Base-by-base conservation (phyloP, 805 yeast genomes). In the Blastobotrys chiropterorum region DNA sequence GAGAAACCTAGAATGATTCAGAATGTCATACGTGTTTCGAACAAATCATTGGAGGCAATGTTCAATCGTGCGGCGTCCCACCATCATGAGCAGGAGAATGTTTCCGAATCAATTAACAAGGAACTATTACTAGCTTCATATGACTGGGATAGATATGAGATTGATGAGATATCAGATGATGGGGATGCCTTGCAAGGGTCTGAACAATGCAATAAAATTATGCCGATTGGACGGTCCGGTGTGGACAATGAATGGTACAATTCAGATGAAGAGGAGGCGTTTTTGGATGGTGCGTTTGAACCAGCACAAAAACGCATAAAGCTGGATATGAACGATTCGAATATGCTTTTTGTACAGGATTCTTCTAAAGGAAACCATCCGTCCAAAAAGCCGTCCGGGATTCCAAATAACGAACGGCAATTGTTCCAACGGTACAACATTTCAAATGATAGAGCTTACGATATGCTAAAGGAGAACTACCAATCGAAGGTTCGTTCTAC, bases 401-500 rank as follows among this genome's bases (percentile, higher is more conserved):
- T 79, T 4, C 86, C 90, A 2, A 67, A 75, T 1, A 77, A 72
- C 53, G 86, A 83, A 46, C 76, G 76, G 55, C 64, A 73, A 26
- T 60, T 88, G 17, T 75, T 77, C 38, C 66, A 75, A 53, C 83
- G 85, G 57, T 89, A 86, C 69, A 86, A 87, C 65, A 77, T 92
- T 40, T 90, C 97, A 5, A 94, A 94, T 68, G 99, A 94, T 67
- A 77, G 79, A 44, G 86, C 85, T 43, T 94, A 94, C 67, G 95
- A 88, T 53, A 70, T 85, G 49, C 73, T 94, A 58, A 86, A 85
- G 62, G 86, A 82, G 52, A 90, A 89, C 62, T 90, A 90, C 66
- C 95, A 90, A 65, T 82, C 95, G 40, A 92, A 88, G 72, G 87
- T 92, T 38, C 82, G 99, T 66, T 82, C 96, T 2, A 95, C 95